Evolutionary conservation across 306 rosid species (phyloP), one percentile per base, ranked within the genome.

Genomic region (Astragalus membranaceus): DNA sequence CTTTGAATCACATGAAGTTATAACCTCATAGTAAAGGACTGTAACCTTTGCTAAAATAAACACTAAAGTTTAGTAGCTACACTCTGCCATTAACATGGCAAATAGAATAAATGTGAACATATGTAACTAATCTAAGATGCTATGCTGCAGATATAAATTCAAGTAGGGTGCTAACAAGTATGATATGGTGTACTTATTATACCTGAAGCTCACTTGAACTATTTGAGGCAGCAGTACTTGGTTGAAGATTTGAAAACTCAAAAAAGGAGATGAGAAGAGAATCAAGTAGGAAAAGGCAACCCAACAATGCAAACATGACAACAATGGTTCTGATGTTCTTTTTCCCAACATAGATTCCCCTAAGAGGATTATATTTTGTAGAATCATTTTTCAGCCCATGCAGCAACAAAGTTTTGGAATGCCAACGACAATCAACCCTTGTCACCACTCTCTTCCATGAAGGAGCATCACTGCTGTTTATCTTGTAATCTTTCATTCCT

Each of bases 251-350:
- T 66, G 78, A 56, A 14, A 76, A 75, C 86, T 90, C 86, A 56
- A 84, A 88, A 78, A 84, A 54, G 2, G 88, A 87, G 10, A 93
- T 82, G 80, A 89, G 44, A 10, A 88, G 74, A 69, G 92, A 88
- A 82, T 88, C 98, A 74, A 93, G 84, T 69, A 88, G 77, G 79
- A 88, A 82, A 67, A 93, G 78, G 59, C 85, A 84, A 64, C 74
- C 82, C 84, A 93, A 81, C 75, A 93, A 81, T 32, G 75, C 83
- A 72, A 88, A 72, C 82, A 87, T 76, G 70, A 85, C 61, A 69
- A 58, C 78, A 72, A 90, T 79, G 16, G 88, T 75, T 56, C 77
- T 88, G 52, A 87, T 59, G 66, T 93, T 83, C 64, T 87, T 93
- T 77, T 83, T 93, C 55, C 88, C 85, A 15, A 69, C 86, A 69